Conservation (phyloP, 2,329 filamentous ascomycete species). For the Neonectria magnoliae region DNA sequence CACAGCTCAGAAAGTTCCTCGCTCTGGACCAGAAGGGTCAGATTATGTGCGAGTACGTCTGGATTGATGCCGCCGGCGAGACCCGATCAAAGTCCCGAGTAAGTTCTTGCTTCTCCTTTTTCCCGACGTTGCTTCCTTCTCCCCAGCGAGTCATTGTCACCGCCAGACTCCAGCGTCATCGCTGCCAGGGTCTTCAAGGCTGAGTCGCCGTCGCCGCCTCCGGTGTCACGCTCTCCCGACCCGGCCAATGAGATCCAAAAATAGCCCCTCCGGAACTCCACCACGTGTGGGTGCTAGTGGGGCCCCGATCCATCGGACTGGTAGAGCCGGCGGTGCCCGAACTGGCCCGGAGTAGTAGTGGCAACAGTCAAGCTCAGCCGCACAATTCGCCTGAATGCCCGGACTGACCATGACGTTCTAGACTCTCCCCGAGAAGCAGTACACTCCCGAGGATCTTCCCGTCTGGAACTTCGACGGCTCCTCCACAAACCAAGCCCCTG, state of each 20-base stretch:
- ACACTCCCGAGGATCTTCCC: constrained; percentile 62
- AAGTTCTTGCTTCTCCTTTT: constrained; percentile 54
- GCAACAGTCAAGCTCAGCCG: not conserved
- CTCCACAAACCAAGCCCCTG: constrained; percentile 90
- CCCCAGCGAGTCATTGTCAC: constrained; percentile 13
- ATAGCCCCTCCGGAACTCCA: constrained; percentile 10
- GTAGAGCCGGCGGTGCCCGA: constrained; percentile 26
- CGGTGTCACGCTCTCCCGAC: constrained; percentile 19
- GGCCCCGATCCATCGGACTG: constrained; percentile 16
- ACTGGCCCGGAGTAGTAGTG: not conserved
- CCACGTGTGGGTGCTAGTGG: constrained; percentile 15
- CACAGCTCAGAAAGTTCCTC: constrained; percentile 91
- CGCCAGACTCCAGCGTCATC: constrained; percentile 22
- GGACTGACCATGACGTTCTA: constrained; percentile 36
- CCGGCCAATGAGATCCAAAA: constrained; percentile 23
- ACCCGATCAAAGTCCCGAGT: constrained; percentile 97
- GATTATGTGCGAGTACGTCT: constrained; percentile 96
- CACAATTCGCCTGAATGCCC: not conserved
- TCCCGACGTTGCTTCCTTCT: constrained; percentile 6
- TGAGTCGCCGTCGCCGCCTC: constrained; percentile 21
- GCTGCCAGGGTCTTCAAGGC: constrained; percentile 19
- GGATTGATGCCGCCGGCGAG: constrained; percentile 86
- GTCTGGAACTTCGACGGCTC: constrained; percentile 76
- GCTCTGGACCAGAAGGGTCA: constrained; percentile 87
- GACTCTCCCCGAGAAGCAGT: constrained; percentile 62